Base-by-base conservation (phyloP, 371 early-diverging fungal genomes). In the Smittium mucronatum region DNA sequence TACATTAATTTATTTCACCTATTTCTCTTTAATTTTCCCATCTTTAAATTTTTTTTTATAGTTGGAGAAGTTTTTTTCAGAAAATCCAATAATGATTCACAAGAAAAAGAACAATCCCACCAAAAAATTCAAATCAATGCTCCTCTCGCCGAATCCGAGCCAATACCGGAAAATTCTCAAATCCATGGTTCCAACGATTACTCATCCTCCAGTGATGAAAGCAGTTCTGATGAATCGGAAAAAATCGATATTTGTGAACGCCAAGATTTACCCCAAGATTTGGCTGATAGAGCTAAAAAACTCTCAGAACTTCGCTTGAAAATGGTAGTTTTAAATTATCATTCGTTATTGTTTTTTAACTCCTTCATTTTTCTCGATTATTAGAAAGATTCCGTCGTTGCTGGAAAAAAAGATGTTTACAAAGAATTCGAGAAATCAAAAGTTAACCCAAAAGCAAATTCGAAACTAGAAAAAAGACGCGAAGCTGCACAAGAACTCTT, bases 401-500 rank as follows among this genome's bases (percentile, higher is more conserved):
- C 81, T 85, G 93, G 93, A 80, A 83, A 87, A 31, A 82, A 86
- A 69, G 93, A 92, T 71, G 84, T 91, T 36, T 86, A 86, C 76
- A 76, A 83, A 29, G 95, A 93, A 71, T 86, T 88, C 75, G 89
- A 91, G 71, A 83, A 86, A 59, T 81, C 80, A 26, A 89, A 89
- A 75, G 81, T 83, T 36, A 90, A 90, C 74, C 87, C 85, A 2
- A 80, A 84, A 36, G 81, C 85, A 28, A 85, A 86, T 66, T 81
- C 81, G 21, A 81, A 83, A 60, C 74, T 76, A n/a, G 90, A 89
- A 65, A 78, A 87, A 66, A 87, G 88, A 68, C 82, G 84, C 30
- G 81, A 85, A 31, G 90, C 90, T 69, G 94, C 96, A 0, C 83
- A 89, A 67, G 67, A 84, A 35, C 69, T 90, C 35, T 72, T 82